These are phyloP conservation scores for Ustilago lituana DNA, from an alignment of 1,284 basidiomycete genomes.

Conservation along the genomic window DNA sequence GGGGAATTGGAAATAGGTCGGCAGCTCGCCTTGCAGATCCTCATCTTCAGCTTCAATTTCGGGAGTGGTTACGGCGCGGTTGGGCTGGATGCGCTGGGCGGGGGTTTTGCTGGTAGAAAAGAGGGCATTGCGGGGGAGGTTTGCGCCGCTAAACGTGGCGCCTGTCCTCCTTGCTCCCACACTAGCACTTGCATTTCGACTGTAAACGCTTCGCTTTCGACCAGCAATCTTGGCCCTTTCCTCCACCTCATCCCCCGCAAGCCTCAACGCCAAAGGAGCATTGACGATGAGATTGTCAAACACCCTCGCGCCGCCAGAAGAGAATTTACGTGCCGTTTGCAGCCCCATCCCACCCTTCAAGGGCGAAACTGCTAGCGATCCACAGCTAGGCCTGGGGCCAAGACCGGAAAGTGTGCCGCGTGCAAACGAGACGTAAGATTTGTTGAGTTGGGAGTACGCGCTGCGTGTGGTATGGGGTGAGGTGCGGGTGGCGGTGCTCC, in stretches of 20 bases:
- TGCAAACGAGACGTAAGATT: constrained; percentile 13
- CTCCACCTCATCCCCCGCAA: constrained; percentile 30
- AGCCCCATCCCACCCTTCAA: constrained; percentile 32
- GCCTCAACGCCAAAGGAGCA: constrained; percentile 43
- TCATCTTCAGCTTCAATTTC: neutral
- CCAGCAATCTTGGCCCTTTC: constrained; percentile 26
- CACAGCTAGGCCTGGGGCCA: constrained; percentile 19
- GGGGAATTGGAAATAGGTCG: constrained; percentile 26
- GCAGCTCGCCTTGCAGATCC: constrained; percentile 1
- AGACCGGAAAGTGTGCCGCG: constrained; percentile 14
- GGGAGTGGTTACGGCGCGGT: neutral
- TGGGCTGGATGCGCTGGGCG: neutral
- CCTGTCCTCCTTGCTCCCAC: constrained; percentile 12
- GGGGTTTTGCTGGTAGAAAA: neutral
- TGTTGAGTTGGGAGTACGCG: constrained; percentile 15
- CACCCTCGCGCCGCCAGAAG: constrained; percentile 26
- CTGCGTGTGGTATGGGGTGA: neutral
- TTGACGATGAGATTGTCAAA: constrained; percentile 46
- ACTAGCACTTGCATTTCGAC: neutral
- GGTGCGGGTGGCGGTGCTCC: constrained; percentile 1
- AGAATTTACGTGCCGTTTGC: constrained; percentile 37
- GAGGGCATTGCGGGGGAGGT: constrained; percentile 13
- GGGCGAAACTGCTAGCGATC: constrained; percentile 15
- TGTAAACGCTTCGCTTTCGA: neutral
- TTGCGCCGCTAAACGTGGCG: constrained; percentile 1